phyloP scores from a whole-genome alignment of 176 grass and related monocot genomes.

The sorghum (Sorghum bicolor) region DNA sequence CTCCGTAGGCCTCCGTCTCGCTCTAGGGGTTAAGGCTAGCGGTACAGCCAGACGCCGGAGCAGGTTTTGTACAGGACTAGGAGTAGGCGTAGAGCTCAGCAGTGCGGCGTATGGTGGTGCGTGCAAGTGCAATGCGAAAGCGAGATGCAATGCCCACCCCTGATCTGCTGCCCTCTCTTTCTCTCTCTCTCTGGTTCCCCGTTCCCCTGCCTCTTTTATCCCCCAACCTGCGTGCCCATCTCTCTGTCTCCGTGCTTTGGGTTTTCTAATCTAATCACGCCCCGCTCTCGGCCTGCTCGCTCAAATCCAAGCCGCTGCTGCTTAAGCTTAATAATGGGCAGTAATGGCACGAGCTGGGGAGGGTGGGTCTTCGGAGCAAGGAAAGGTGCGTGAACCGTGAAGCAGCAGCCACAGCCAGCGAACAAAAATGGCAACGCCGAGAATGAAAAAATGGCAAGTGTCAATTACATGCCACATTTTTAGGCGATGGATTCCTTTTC shows the following conservation, averaged over 20 bases:
- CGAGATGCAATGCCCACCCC: neutral
- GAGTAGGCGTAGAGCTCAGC: neutral
- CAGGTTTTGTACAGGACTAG: neutral
- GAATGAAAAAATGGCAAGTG: neutral
- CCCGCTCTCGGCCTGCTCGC: slow-evolving; percentile 11
- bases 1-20: neutral
- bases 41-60: neutral
- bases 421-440: slow-evolving; percentile 3
- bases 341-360: neutral
- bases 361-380: neutral
- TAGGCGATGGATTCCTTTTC: neutral
- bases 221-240: neutral
- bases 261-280: slow-evolving; percentile 17
- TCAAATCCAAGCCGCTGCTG: slow-evolving; percentile 21
- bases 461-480: neutral
- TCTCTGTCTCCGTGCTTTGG: neutral
- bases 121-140: slow-evolving; percentile 12
- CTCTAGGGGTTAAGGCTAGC: slow-evolving; percentile 27
- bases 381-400: neutral
- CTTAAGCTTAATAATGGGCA: neutral
- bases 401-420: neutral
- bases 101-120: neutral
- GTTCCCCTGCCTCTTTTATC: slow-evolving; percentile 38
- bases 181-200: neutral
- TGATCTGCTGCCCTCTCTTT: neutral